Evolutionary conservation across 129 eudicot species (phyloP), one percentile per base, ranked within the genome.

Genomic region (Helianthus annuus): DNA sequence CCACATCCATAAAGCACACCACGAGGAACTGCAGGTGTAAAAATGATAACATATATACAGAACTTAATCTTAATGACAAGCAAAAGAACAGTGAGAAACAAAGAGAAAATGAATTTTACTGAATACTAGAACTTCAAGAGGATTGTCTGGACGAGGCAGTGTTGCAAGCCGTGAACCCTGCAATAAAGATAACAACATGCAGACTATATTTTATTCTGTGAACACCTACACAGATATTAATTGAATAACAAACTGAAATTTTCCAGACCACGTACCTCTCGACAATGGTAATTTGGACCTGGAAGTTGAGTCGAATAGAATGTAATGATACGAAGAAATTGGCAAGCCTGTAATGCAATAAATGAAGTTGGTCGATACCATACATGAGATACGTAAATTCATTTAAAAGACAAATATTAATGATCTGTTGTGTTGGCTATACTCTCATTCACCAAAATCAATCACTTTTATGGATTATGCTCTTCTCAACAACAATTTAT

Each of bases 1-100:
- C 98, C 98, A 74, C 98, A 92, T 10, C 98, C 98, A 82, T 85
- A 92, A 51, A 92, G 88, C 64, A 92, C 90, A 12, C 98, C 98
- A 8, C 84, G 78, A 76, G 96, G 95, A 89, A 86, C 97, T 89
- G 91, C 79, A 9, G 57, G 45, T 69, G 70, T 58, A 46, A 48
- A 6, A 4, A 53, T 19, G 72, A 75, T 39, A 84, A 68, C 36
- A 32, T 32, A 32, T 32, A 32, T 32, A 32, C 36, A 32, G 4
- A 3, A 32, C 36, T 32, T 32, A 70, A 48, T 53, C 49, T 16
- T 11, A 61, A 19, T n/a, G 16, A 61, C 15, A 7, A 46, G 42
- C 11, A 15, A 14, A 68, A 38, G 44, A 72, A 49, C 27, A 15
- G 1, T 8, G 29, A 14, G 5, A 13, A 32, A 19, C 1, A 3